Conservation (phyloP, 768 basidiomycete genomes). For the Trametes elegans region DNA sequence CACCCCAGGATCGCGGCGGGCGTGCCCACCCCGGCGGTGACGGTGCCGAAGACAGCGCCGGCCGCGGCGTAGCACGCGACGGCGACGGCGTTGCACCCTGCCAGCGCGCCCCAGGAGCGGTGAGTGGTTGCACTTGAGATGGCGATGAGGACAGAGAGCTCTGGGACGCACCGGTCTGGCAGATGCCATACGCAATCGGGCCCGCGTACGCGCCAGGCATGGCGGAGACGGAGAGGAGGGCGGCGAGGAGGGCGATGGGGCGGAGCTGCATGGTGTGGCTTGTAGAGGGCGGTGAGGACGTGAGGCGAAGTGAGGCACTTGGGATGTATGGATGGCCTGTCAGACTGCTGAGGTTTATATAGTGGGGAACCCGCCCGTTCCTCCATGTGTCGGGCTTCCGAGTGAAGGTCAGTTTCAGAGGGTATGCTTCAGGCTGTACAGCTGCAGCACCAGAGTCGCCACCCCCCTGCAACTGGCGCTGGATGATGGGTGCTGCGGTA, state of each 20-base stretch:
- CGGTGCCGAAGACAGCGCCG: conserved; percentile 42
- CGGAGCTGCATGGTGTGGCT: conserved; percentile 16
- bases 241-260: not conserved
- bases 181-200: conserved; percentile 39
- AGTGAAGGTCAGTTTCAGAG: too few relatives aligned
- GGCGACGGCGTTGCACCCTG: conserved; percentile 37
- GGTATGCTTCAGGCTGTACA: too few relatives aligned
- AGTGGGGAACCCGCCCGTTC: too few relatives aligned
- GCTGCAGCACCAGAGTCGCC: too few relatives aligned
- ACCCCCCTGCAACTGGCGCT: too few relatives aligned
- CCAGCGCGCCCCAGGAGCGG: not conserved
- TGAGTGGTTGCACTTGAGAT: too few relatives aligned
- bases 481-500: too few relatives aligned
- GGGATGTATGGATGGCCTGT: not conserved
- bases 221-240: not conserved
- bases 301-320: not conserved
- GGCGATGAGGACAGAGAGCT: conserved; percentile 21
- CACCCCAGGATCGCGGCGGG: conserved; percentile 41
- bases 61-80: conserved; percentile 45
- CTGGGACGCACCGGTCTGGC: conserved; percentile 40
- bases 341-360: too few relatives aligned
- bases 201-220: conserved; percentile 25
- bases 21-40: conserved; percentile 36
- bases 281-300: too few relatives aligned
- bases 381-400: too few relatives aligned